Evolutionary conservation across 148 eudicot genomes (phyloP).

Genomic region (Fagopyrum esculentum): DNA sequence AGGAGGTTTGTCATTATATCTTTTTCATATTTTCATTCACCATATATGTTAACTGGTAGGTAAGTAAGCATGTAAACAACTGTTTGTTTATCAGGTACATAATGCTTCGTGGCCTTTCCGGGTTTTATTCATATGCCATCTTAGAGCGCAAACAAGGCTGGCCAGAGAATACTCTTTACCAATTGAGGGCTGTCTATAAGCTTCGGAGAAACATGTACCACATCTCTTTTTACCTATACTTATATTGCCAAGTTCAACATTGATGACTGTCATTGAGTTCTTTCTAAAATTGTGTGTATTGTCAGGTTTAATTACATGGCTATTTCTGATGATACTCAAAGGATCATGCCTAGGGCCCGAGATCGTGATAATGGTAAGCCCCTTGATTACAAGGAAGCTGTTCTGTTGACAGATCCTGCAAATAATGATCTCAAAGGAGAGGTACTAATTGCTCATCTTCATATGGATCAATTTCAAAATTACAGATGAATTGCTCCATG

Average conservation of each 20-base stretch:
- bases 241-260: not conserved
- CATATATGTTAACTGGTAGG: no score
- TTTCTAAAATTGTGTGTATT: not conserved
- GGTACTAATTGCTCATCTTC: conserved; percentile 17
- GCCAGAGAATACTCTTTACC: conserved; percentile 31
- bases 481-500: no score
- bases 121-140: conserved; percentile 45
- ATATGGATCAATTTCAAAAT: not conserved
- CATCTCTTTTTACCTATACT: not conserved
- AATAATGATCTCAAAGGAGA: conserved; percentile 34
- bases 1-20: conserved; percentile 26
- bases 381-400: conserved; percentile 54
- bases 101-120: conserved; percentile 41
- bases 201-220: conserved; percentile 36
- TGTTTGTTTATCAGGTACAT: conserved; percentile 28
- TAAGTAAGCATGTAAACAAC: no score
- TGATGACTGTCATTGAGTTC: not conserved
- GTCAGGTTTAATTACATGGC: conserved; percentile 76
- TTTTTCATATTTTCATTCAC: no score
- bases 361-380: conserved; percentile 37
- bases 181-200: conserved; percentile 56
- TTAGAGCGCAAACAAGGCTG: conserved; percentile 37
- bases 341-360: conserved; percentile 48
- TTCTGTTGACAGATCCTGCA: conserved; percentile 32
- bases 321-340: conserved; percentile 52